A percentile compares a stretch with the other conserved stretches of the same genome.
Evolutionary conservation across 2,329 filamentous ascomycete genomes (phyloP).

Genomic region (Lasiodiplodia theobromae): DNA sequence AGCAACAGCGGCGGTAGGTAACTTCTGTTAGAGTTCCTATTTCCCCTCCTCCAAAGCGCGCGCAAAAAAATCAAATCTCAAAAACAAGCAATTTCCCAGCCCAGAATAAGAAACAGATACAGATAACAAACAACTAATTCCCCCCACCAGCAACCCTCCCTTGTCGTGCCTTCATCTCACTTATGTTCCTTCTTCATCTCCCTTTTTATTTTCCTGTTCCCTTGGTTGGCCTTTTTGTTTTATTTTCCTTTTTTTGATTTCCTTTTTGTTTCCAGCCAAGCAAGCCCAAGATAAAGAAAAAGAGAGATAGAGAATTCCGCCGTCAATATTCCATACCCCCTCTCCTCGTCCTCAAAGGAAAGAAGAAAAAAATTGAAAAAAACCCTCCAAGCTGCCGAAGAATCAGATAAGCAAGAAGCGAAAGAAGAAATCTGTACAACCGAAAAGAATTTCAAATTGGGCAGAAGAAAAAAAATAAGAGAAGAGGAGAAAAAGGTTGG

Average conservation of each 20-base stretch:
- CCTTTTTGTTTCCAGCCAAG: not conserved
- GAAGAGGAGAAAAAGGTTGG: not conserved
- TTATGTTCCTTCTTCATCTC: too few relatives aligned
- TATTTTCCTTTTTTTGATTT: not conserved
- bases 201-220: too few relatives aligned
- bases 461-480: slow-evolving; percentile 1
- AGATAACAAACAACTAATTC: too few relatives aligned
- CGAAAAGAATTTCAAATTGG: slow-evolving; percentile 10
- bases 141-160: too few relatives aligned
- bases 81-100: too few relatives aligned
- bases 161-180: too few relatives aligned
- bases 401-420: not conserved
- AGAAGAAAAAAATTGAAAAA: not conserved
- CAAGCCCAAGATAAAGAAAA: too few relatives aligned
- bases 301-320: not conserved
- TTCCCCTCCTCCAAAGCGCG: too few relatives aligned
- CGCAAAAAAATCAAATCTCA: too few relatives aligned
- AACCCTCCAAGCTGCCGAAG: not conserved
- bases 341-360: not conserved
- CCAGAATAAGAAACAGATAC: too few relatives aligned
- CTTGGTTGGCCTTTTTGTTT: not conserved
- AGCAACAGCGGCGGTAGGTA: too few relatives aligned
- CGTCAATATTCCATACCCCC: not conserved
- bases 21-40: too few relatives aligned
- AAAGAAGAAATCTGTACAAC: slow-evolving; percentile 3